Percentiles rank a stretch among this genome's conserved stretches.
Conservation (phyloP, 2,329 filamentous ascomycete genomes). For the Fusarium sororula region DNA sequence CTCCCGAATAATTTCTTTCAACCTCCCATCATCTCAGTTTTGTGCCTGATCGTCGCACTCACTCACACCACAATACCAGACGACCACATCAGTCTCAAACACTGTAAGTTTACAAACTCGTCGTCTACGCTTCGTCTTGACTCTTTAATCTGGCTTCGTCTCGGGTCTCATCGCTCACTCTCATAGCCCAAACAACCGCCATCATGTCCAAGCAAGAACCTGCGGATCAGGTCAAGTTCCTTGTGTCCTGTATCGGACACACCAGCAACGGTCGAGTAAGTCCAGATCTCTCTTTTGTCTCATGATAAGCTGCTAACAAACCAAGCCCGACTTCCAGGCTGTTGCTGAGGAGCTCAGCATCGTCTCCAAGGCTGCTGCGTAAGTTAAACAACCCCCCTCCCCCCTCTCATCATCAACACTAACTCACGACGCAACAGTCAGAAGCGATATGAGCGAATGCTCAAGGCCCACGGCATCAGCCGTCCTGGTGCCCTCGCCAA, state of each 20-base stretch:
- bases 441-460: slow-evolving; percentile 73
- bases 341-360: slow-evolving; percentile 73
- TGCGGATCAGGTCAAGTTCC: slow-evolving; percentile 69
- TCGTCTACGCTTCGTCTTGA: background rate
- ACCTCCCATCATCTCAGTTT: background rate
- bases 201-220: slow-evolving; percentile 63
- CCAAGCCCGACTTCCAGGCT: slow-evolving; percentile 69
- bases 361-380: slow-evolving; percentile 74
- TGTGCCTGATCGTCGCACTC: background rate
- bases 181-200: slow-evolving; percentile 32
- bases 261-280: slow-evolving; percentile 68
- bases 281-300: background rate
- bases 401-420: background rate
- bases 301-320: background rate
- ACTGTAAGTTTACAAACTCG: background rate
- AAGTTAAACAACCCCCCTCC: slow-evolving; percentile 49
- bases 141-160: background rate
- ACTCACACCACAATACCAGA: background rate
- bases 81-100: background rate
- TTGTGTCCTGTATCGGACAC: slow-evolving; percentile 72
- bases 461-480: slow-evolving; percentile 65
- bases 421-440: slow-evolving; percentile 55
- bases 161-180: background rate
- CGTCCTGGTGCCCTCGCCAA: slow-evolving; percentile 24
- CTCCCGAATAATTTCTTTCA: background rate